Evolutionary conservation across 2,329 filamentous ascomycete genomes (phyloP).

Genomic region (Xylariaceae sp.): DNA sequence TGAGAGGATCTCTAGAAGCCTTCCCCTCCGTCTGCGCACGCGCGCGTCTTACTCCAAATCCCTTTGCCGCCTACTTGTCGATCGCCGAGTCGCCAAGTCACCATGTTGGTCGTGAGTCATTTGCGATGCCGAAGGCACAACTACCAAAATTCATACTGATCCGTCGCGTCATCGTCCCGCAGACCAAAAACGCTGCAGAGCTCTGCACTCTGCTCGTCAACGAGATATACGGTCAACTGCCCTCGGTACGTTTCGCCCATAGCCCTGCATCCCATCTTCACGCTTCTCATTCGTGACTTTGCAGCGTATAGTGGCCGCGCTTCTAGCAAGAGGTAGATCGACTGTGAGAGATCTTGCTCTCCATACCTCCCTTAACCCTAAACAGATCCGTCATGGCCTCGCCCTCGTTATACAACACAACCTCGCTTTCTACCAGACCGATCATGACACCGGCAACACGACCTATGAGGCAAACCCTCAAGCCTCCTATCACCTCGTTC

Average conservation of each 20-base stretch:
- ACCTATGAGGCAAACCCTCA: constrained; percentile 80
- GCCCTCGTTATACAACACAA: constrained; percentile 84
- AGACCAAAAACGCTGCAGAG: constrained; percentile 73
- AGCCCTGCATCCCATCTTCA: background rate
- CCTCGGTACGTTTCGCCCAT: constrained; percentile 60
- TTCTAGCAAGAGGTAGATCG: constrained; percentile 74
- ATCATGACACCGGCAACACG: constrained; percentile 55
- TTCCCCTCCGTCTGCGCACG: constrained; percentile 24
- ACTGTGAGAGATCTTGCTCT: constrained; percentile 63
- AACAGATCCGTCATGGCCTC: constrained; percentile 74
- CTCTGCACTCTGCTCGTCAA: constrained; percentile 85
- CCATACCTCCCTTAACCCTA: constrained; percentile 65
- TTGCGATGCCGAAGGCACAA: background rate
- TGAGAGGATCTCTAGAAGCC: constrained; percentile 71
- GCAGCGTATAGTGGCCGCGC: constrained; percentile 76
- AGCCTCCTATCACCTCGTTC: constrained; percentile 74
- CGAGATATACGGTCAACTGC: constrained; percentile 85
- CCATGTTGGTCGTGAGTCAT: constrained; percentile 33
- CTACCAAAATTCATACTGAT: constrained; percentile 23
- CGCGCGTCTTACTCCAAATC: constrained; percentile 12
- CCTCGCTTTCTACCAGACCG: constrained; percentile 68
- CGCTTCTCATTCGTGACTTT: constrained; percentile 17
- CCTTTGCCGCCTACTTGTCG: constrained; percentile 13
- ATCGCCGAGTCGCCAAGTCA: constrained; percentile 15
- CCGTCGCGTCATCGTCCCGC: constrained; percentile 3